phyloP scores from a whole-genome alignment of 176 grass and related monocot genomes.

The Zoysia japonica region DNA sequence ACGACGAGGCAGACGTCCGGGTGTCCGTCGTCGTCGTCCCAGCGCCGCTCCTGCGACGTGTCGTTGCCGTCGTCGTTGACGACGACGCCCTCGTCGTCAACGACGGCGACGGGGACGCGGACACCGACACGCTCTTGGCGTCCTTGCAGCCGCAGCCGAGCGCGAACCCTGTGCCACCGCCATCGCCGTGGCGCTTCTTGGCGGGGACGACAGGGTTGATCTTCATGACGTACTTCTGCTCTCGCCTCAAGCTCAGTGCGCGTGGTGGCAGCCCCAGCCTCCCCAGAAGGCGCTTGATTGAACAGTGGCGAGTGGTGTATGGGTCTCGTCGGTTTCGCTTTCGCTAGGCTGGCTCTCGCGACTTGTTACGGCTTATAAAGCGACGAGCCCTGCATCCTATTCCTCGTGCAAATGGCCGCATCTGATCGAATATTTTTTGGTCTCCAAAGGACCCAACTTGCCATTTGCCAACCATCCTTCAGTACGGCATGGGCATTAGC shows the following conservation, averaged over 20 bases:
- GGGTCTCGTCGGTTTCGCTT: neutral
- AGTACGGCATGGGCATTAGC: neutral
- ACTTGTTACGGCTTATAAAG: conserved; percentile 13
- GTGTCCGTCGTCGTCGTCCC: conserved; percentile 37
- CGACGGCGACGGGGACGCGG: conserved; percentile 9
- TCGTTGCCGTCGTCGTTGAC: conserved; percentile 19
- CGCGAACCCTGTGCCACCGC: conserved; percentile 25
- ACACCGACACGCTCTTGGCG: conserved; percentile 54
- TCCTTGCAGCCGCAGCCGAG: conserved; percentile 71
- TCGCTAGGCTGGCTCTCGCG: conserved; percentile 14
- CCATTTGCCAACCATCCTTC: neutral
- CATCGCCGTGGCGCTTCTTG: conserved; percentile 40
- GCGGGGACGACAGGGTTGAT: conserved; percentile 17
- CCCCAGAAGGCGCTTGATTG: neutral
- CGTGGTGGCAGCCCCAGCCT: neutral
- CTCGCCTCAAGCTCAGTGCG: neutral
- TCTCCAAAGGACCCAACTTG: neutral
- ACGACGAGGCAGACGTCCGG: conserved; percentile 44
- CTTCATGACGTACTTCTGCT: conserved; percentile 28
- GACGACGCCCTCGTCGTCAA: conserved; percentile 14
- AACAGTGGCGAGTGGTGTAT: neutral
- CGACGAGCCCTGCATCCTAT: neutral
- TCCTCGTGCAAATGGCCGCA: neutral
- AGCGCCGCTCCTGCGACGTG: conserved; percentile 28
- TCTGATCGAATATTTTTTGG: neutral